These are phyloP conservation scores for Termitomyces sp. DNA, from an alignment of 768 basidiomycete genomes.

Conservation along the genomic window DNA sequence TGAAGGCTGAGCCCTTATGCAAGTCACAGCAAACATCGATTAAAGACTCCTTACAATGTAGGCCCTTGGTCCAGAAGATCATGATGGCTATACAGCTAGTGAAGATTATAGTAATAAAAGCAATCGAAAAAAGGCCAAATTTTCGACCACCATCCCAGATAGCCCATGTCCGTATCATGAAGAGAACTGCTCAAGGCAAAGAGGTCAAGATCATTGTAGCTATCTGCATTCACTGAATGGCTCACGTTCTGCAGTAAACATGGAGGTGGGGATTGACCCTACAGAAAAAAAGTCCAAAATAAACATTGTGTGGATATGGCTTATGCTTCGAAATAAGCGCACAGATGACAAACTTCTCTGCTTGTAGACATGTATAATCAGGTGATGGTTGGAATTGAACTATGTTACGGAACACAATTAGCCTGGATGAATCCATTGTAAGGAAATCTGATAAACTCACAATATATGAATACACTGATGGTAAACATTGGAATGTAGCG, in stretches of 20 bases:
- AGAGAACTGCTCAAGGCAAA: not conserved
- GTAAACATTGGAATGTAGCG: slow-evolving; percentile 7
- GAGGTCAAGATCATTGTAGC: not conserved
- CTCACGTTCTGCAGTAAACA: not conserved
- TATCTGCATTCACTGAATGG: not conserved
- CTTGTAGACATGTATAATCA: not conserved
- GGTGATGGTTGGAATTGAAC: not conserved
- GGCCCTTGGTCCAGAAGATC: not conserved
- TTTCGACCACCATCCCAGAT: not conserved
- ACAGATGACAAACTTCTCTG: not conserved
- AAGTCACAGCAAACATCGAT: not conserved
- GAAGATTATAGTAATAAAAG: not conserved
- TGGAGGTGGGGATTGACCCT: not conserved
- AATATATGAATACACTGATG: not conserved
- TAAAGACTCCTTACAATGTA: not conserved
- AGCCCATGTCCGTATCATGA: not conserved
- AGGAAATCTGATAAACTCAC: not conserved
- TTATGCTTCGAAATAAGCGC: not conserved
- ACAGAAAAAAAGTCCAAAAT: not conserved
- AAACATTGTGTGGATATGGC: too few species aligned
- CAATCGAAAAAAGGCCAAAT: not conserved
- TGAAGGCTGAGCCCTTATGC: not conserved
- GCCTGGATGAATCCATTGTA: too few species aligned
- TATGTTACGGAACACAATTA: not conserved
- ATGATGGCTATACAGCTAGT: not conserved